Percentiles rank a stretch among this genome's conserved stretches.
These are phyloP conservation scores for Aspergillus versicolor DNA, from an alignment of 2,329 filamentous ascomycete species.

Conservation along the genomic window DNA sequence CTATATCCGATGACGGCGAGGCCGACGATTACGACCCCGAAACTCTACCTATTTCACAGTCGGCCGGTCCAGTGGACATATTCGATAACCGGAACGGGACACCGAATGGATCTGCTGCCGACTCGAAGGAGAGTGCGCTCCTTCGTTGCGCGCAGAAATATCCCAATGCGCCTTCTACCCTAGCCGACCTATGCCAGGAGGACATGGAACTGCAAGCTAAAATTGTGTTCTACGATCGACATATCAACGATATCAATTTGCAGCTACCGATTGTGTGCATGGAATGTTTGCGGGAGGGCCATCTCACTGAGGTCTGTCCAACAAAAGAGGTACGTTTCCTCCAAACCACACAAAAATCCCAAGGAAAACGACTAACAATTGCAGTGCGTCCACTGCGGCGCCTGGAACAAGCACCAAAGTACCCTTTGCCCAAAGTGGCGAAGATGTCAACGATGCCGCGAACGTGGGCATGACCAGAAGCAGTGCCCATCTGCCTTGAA, in stretches of 20 bases:
- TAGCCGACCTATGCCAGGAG: conserved; percentile 38
- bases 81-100: conserved; percentile 4
- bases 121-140: conserved; percentile 37
- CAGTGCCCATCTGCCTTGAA: conserved; percentile 60
- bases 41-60: conserved; percentile 11
- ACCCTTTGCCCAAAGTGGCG: conserved; percentile 41
- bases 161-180: conserved; percentile 29
- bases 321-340: conserved; percentile 38
- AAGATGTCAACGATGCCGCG: conserved; percentile 57
- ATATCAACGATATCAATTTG: conserved; percentile 40
- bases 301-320: conserved; percentile 45
- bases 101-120: not conserved
- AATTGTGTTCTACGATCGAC: conserved; percentile 40
- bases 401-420: conserved; percentile 41
- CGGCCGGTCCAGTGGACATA: conserved; percentile 10
- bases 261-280: conserved; percentile 43
- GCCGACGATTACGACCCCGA: conserved; percentile 27
- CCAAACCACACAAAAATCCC: not conserved
- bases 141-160: conserved; percentile 35
- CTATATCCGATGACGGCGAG: not conserved
- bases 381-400: conserved; percentile 45
- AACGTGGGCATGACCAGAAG: conserved; percentile 57
- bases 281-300: conserved; percentile 43
- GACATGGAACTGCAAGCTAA: conserved; percentile 43
- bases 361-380: not conserved